Percentiles rank a stretch among this genome's conserved stretches.
Conservation (phyloP, 2,329 filamentous ascomycete species). For the Sarocladium strictum region DNA sequence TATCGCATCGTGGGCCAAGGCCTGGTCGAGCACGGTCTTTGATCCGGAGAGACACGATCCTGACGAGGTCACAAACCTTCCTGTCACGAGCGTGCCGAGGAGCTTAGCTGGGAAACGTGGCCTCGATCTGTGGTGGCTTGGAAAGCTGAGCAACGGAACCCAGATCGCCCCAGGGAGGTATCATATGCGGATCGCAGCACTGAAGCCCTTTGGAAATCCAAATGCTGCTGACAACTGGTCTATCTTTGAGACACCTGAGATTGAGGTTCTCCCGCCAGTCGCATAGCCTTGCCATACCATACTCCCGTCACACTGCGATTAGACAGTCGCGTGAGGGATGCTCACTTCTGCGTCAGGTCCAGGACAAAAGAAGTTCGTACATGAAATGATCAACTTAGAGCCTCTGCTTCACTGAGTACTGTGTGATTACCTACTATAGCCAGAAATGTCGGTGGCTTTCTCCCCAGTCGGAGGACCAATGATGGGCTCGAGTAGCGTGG, state of each 20-base stretch:
- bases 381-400: too few relatives aligned
- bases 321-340: too few relatives aligned
- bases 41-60: neutral
- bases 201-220: conserved; percentile 12
- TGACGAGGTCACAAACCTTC: conserved; percentile 11
- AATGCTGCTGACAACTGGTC: conserved; percentile 4
- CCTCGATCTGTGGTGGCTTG: conserved; percentile 10
- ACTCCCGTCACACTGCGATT: too few relatives aligned
- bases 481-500: too few relatives aligned
- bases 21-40: conserved; percentile 5
- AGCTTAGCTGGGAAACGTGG: too few relatives aligned
- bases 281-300: too few relatives aligned
- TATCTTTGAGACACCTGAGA: conserved; percentile 7
- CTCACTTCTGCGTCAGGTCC: too few relatives aligned
- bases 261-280: conserved; percentile 12
- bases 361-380: too few relatives aligned
- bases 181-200: conserved; percentile 12
- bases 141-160: conserved; percentile 11
- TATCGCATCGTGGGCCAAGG: conserved; percentile 14
- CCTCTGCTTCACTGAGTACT: too few relatives aligned
- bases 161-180: conserved; percentile 12
- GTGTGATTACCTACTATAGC: too few relatives aligned
- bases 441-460: too few relatives aligned
- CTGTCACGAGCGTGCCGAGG: conserved; percentile 12
- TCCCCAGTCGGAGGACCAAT: too few relatives aligned